A percentile compares a stretch with the other conserved stretches of the same genome.
These are phyloP conservation scores for Ophiobolus disseminans DNA, from an alignment of 2,329 filamentous ascomycete species.

Conservation along the genomic window DNA sequence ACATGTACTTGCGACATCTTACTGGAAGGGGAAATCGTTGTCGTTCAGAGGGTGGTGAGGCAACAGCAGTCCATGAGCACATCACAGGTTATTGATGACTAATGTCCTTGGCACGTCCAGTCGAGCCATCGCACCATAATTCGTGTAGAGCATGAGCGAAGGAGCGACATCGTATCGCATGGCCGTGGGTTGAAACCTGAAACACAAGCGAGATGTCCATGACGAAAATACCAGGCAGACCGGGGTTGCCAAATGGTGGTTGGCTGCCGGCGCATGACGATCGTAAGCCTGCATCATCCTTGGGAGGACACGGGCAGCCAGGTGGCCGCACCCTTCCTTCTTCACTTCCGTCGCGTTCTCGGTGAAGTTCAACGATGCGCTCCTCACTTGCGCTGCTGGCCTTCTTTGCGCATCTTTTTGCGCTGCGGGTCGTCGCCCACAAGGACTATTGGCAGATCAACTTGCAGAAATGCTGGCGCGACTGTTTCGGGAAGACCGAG, in stretches of 20 bases:
- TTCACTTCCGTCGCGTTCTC: constrained; percentile 1
- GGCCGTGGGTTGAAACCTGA: constrained; percentile 5
- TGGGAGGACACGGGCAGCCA: neutral
- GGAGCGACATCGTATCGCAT: constrained; percentile 1
- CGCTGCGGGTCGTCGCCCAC: constrained; percentile 7
- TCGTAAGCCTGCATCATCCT: constrained; percentile 3
- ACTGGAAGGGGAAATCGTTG: no score
- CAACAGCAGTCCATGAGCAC: no score
- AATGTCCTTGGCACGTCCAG: no score
- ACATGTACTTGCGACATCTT: no score
- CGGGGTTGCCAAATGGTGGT: no score
- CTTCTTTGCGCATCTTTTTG: constrained; percentile 8
- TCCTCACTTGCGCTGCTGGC: constrained; percentile 4
- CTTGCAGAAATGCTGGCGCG: constrained; percentile 29
- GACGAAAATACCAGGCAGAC: constrained; percentile 4
- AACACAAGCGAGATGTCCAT: constrained; percentile 14
- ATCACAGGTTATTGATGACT: no score
- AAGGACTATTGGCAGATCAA: constrained; percentile 26
- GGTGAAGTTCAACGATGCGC: constrained; percentile 4
- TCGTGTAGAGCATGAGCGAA: no score
- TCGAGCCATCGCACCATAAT: no score
- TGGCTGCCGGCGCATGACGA: constrained; percentile 1
- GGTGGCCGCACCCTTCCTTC: neutral
- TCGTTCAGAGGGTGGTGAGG: no score
- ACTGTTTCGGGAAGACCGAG: constrained; percentile 23